Evolutionary conservation across 768 basidiomycete genomes (phyloP).

Genomic region (Leccinum truebloodii): DNA sequence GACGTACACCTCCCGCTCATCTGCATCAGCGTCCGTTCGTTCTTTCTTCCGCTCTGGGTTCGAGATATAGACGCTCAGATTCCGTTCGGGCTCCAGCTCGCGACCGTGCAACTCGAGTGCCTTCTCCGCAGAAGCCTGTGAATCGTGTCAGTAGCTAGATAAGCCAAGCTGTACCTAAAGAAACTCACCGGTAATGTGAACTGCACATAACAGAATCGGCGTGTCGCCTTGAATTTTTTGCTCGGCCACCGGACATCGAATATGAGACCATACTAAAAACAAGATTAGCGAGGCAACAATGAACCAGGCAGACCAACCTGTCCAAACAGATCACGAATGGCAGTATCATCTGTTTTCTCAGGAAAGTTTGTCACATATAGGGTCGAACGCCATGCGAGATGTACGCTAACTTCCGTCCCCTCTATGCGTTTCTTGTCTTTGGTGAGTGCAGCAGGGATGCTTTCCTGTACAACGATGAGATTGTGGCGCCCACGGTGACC

Average conservation of each 20-base stretch:
- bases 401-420: conserved; percentile 79
- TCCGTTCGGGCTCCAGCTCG: conserved; percentile 68
- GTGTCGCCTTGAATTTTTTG: conserved; percentile 89
- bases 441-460: conserved; percentile 83
- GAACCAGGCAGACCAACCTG: conserved; percentile 49
- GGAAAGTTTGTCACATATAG: conserved; percentile 97
- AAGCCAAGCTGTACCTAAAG: too few species aligned
- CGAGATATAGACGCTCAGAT: conserved; percentile 80
- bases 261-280: conserved; percentile 76
- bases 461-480: conserved; percentile 50
- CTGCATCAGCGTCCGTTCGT: conserved; percentile 83
- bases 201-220: conserved; percentile 95
- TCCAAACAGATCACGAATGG: conserved; percentile 74
- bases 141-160: background rate
- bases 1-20: conserved; percentile 85
- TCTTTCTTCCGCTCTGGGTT: conserved; percentile 89
- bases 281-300: background rate
- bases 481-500: background rate
- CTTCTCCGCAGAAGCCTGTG: conserved; percentile 63
- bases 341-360: conserved; percentile 74
- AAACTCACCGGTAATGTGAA: conserved; percentile 76
- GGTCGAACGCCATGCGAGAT: conserved; percentile 92
- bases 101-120: conserved; percentile 80
- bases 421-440: conserved; percentile 91
- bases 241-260: conserved; percentile 98